A percentile compares a stretch with the other conserved stretches of the same genome.
These are phyloP conservation scores for Omphalotus olearius DNA, from an alignment of 1,284 basidiomycete genomes.

Conservation along the genomic window DNA sequence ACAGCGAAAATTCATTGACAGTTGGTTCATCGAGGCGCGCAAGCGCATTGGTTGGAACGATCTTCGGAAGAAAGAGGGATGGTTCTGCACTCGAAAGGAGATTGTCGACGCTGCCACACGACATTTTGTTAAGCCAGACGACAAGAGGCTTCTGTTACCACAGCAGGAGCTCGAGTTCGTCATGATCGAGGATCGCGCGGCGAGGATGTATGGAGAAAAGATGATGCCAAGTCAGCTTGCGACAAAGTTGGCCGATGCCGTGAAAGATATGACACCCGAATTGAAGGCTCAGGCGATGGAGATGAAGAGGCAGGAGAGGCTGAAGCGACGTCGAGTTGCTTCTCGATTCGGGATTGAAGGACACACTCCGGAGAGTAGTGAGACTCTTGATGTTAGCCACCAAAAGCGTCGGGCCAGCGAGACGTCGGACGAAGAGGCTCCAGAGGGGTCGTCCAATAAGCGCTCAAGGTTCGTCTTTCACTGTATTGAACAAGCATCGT, in stretches of 20 bases:
- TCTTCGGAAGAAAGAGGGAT: constrained; percentile 23
- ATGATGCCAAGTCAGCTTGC: background rate
- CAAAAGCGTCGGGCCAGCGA: too few relatives aligned
- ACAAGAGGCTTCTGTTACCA: background rate
- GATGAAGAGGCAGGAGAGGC: constrained; percentile 1
- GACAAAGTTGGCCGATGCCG: constrained; percentile 1
- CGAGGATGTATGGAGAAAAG: background rate
- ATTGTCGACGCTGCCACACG: background rate
- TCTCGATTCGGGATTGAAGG: too few relatives aligned
- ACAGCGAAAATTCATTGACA: constrained; percentile 30
- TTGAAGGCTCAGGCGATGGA: constrained; percentile 2
- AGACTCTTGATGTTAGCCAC: too few relatives aligned
- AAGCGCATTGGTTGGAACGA: constrained; percentile 51
- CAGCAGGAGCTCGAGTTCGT: background rate
- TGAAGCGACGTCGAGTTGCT: background rate
- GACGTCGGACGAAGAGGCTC: too few relatives aligned
- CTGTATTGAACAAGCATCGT: too few relatives aligned
- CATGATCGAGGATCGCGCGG: background rate
- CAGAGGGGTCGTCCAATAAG: too few relatives aligned
- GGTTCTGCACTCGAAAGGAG: constrained; percentile 1
- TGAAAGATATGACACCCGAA: constrained; percentile 7
- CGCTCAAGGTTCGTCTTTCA: too few relatives aligned
- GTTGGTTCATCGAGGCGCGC: constrained; percentile 46
- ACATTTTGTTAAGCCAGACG: background rate
- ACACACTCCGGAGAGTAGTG: too few relatives aligned